Evolutionary conservation across 805 yeast genomes (phyloP).

Genomic region (Metschnikowia drakensbergensis): DNA sequence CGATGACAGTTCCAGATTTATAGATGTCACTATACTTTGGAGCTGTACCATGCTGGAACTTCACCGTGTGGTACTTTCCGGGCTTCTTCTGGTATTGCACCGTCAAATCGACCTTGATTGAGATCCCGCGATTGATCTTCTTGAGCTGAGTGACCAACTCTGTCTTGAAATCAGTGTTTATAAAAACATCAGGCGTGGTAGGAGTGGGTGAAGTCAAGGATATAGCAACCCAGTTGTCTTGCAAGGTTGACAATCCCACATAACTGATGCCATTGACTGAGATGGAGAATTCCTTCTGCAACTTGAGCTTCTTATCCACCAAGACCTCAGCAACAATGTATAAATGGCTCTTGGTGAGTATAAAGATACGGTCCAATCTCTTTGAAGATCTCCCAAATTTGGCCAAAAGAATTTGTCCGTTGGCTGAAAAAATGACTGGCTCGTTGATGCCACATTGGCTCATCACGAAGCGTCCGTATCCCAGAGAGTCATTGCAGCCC

Average conservation of each 20-base stretch:
- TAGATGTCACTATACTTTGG: slow-evolving; percentile 69
- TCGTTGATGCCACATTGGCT: slow-evolving; percentile 68
- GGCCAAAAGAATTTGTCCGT: slow-evolving; percentile 76
- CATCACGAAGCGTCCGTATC: slow-evolving; percentile 71
- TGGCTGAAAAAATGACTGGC: slow-evolving; percentile 67
- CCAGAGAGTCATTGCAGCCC: slow-evolving; percentile 68
- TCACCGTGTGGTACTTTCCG: slow-evolving; percentile 74
- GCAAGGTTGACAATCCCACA: slow-evolving; percentile 66
- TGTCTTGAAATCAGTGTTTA: slow-evolving; percentile 83
- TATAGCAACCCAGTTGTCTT: slow-evolving; percentile 91
- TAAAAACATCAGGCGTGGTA: slow-evolving; percentile 68
- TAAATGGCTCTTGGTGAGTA: slow-evolving; percentile 60
- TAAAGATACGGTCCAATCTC: slow-evolving; percentile 66
- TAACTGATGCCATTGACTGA: slow-evolving; percentile 56
- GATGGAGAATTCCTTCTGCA: slow-evolving; percentile 60
- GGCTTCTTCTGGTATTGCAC: slow-evolving; percentile 88
- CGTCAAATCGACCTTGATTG: slow-evolving; percentile 64
- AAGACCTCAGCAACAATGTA: slow-evolving; percentile 72
- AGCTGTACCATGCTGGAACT: slow-evolving; percentile 54
- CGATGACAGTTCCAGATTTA: slow-evolving; percentile 85
- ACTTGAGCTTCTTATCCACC: slow-evolving; percentile 52
- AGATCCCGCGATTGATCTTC: slow-evolving; percentile 52
- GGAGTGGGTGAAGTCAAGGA: slow-evolving; percentile 46
- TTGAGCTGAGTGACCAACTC: slow-evolving; percentile 77
- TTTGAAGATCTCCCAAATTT: slow-evolving; percentile 92